A percentile compares a stretch with the other conserved stretches of the same genome.
Evolutionary conservation across 306 rosid species (phyloP).

Genomic region (Prinsepia uniflora): DNA sequence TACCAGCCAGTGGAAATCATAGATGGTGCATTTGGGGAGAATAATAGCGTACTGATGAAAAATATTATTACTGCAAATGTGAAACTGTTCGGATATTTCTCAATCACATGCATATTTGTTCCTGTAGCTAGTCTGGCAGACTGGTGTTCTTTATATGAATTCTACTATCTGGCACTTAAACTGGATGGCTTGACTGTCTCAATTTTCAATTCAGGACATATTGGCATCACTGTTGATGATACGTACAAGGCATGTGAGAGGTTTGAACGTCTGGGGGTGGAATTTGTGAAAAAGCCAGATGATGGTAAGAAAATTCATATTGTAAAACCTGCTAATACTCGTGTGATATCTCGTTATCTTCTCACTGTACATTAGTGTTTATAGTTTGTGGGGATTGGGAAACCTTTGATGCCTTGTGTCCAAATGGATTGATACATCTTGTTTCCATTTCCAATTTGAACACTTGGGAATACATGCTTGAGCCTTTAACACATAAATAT

Average conservation of each 20-base stretch:
- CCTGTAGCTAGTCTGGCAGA: background rate
- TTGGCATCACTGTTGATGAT: slow-evolving; percentile 93
- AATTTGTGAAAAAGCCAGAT: slow-evolving; percentile 80
- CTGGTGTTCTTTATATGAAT: slow-evolving; percentile 9
- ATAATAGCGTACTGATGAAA: background rate
- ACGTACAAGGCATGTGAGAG: slow-evolving; percentile 89
- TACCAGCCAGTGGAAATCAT: background rate
- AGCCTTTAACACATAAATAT: background rate
- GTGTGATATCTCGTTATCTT: background rate
- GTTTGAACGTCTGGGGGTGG: slow-evolving; percentile 77
- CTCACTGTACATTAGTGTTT: background rate
- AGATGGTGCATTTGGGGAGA: background rate
- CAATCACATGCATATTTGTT: background rate
- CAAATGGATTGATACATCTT: background rate
- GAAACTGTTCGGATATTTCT: background rate
- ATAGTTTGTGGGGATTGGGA: background rate
- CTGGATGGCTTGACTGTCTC: background rate
- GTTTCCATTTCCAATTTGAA: background rate
- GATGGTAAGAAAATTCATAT: slow-evolving; percentile 53
- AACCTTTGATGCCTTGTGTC: background rate
- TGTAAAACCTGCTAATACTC: slow-evolving; percentile 1
- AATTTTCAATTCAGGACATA: slow-evolving; percentile 57
- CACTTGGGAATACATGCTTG: background rate
- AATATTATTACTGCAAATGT: background rate
- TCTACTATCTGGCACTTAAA: background rate